Evolutionary conservation across 805 yeast genomes (phyloP), one percentile per base, ranked within the genome.

Genomic region (Barnettozyma sp.): DNA sequence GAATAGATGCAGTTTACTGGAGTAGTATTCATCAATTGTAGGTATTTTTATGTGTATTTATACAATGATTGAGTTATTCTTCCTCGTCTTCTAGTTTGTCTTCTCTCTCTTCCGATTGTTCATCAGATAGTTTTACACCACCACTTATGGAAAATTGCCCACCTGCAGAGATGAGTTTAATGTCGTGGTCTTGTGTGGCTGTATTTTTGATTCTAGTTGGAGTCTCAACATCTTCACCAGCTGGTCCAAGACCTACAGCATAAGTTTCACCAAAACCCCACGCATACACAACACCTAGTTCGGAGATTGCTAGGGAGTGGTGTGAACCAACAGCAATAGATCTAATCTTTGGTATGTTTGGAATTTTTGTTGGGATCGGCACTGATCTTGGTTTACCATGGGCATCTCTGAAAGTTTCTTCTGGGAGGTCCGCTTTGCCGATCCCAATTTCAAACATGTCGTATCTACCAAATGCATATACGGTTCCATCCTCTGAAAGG

Each of bases 201-300:
- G 97, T 92, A 58, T 94, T 92, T 48, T 78, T 76, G 50, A 92
- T 85, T 58, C 90, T 74, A 1, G 96, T 83, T 29, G 98, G 99
- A 15, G 66, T 65, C 35, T 78, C 94, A 36, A 86, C 82, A 56
- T 92, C 97, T 31, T 85, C 96, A 24, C 83, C 78, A 6, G 68
- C 66, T 14, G 87, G 88, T 7, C 98, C 98, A 41, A 87, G 77
- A 10, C 99, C 99, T 22, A 90, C 79, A 14, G 95, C 98, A 60
- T 86, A 92, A 1, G 96, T 88, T 47, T 90, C 97, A 30, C 94
- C 97, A 56, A 88, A 92, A 1, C 99, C 99, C 99, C 99, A 92
- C 2, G 97, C 75, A 63, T 77, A 92, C 2, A 78, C 83, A 34
- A 83, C 64, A 11, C 99, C 98, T 49, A 84, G 86, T 16, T 68